Base-by-base conservation (phyloP, 768 basidiomycete genomes). In the Cantharellus anzutake region DNA sequence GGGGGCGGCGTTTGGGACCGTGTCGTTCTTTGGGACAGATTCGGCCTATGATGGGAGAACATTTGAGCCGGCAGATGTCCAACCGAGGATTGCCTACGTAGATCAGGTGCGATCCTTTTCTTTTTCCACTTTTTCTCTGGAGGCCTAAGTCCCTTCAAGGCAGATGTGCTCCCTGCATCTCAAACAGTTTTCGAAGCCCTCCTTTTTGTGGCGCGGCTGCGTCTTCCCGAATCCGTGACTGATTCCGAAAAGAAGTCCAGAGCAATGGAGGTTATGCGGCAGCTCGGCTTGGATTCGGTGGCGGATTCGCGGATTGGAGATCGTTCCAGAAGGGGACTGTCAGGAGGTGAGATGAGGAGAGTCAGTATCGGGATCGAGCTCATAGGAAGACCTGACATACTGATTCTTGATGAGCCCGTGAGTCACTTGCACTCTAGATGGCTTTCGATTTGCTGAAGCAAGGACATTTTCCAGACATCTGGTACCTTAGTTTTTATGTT, bases 361-460 rank as follows among this genome's bases (percentile, higher is more conserved):
- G 86, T 96, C 3, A 89, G 84, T 60, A 93, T 96, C 61, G 92
- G 90, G 3, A 71, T 92, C 42, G 92, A 94, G 71, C 75, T 96
- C 5, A 82, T 94, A 55, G 83, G 87, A 0, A 76, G 78, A 44
- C 92, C 92, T 0, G 87, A 91, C 66, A 74, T 96, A 5, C 70
- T 96, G 44, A 80, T 94, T 38, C 74, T 91, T 40, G 92, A 96
- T 65, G 92, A 96, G 66, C 92, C 92, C 1, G 73, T 73, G 1
- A 71, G 70, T 3, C 64, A 64, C 20, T 52, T 29, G 42, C 37
- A 14, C 37, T 50, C 4, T 20, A 41, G 14, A 3, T 42, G 3
- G n/a, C 42, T 38, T 11, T 50, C 51, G 20, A 3, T 29, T 29
- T 29, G 20, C 20, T 29, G 20, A 29, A 29, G 20, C 20, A 29